Base-by-base conservation (phyloP, 2,329 filamentous ascomycete genomes). In the Paecilomyces formosus region DNA sequence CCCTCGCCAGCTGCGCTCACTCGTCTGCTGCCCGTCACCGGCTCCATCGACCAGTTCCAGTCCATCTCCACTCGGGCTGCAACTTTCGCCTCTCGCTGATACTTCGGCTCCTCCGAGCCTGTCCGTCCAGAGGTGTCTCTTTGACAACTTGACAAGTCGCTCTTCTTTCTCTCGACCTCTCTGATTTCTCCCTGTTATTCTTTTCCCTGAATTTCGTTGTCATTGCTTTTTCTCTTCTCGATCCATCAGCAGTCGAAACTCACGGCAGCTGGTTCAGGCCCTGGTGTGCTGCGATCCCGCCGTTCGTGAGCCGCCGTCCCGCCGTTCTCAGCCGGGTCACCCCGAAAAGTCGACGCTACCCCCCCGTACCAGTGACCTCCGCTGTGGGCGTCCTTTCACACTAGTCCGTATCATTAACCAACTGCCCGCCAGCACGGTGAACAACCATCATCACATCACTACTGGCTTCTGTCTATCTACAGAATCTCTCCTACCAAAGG, bases 71-170 rank as follows among this genome's bases (percentile, higher is more conserved):
- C 55, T 56, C 55, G 35, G 21, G 13, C 21, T 56, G 55, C 33
- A 15, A 45, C 33, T 56, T 56, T 56, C 28, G 50, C 50, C 50
- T 52, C 50, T 52, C 50, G 50, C 50, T 52, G 50, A 52, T 52
- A 52, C 50, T 52, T 52, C 50, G 50, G 50, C 13, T 24, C 50
- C 50, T 52, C 24, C 13, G 50, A 52, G 11, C 21, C 21, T 28
- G 21, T 52, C 21, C 50, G 21, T 52, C 26, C 26, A 26, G n/a
- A 4, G 24, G 24, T 26, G 13, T 26, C 12, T 31, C 18, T 18
- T 52, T n/a, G 22, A 52, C 22, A 24, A 28, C 21, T 45, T 45
- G 57, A 58, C 59, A 59, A 53, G 55, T 65, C 65, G 64, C 63
- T 61, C 64, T 60, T 57, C 60, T 33, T 55, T 31, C 18, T 24